Conservation (phyloP, 83 land plant species). For the Diphasiastrum complanatum region DNA sequence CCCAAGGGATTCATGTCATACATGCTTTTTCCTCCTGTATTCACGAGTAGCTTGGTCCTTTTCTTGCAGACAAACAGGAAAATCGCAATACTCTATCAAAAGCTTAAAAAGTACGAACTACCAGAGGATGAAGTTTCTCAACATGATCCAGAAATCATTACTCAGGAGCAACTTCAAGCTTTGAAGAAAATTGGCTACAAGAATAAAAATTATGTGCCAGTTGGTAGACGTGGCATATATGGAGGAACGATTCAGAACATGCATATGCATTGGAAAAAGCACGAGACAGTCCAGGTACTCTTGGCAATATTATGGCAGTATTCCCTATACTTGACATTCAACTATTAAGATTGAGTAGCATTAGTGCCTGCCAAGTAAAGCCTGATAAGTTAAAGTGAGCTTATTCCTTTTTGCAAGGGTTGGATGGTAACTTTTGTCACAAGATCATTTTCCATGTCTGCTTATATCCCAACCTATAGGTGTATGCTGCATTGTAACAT, state of each 20-base stretch:
- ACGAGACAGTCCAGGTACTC: constrained; percentile 67
- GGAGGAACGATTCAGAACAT: constrained; percentile 82
- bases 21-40: too few relatives aligned
- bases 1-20: too few relatives aligned
- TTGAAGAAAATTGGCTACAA: constrained; percentile 62
- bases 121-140: constrained; percentile 36
- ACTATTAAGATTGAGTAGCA: constrained; percentile 70
- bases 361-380: too few relatives aligned
- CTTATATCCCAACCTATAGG: too few relatives aligned
- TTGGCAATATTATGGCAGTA: constrained; percentile 66
- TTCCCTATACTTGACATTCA: constrained; percentile 54
- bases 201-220: constrained; percentile 61
- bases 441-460: too few relatives aligned
- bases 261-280: constrained; percentile 88
- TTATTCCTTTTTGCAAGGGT: too few relatives aligned
- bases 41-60: too few relatives aligned
- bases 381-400: too few relatives aligned
- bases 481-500: too few relatives aligned
- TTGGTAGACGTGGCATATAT: constrained; percentile 68
- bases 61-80: constrained; percentile 73
- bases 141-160: constrained; percentile 55
- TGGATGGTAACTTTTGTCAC: too few relatives aligned
- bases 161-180: constrained; percentile 63
- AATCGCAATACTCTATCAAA: constrained; percentile 44
- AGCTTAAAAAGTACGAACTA: constrained; percentile 50